A percentile compares a stretch with the other conserved stretches of the same genome.
Conservation (phyloP, 306 rosid genomes). For the Acacia confusa region DNA sequence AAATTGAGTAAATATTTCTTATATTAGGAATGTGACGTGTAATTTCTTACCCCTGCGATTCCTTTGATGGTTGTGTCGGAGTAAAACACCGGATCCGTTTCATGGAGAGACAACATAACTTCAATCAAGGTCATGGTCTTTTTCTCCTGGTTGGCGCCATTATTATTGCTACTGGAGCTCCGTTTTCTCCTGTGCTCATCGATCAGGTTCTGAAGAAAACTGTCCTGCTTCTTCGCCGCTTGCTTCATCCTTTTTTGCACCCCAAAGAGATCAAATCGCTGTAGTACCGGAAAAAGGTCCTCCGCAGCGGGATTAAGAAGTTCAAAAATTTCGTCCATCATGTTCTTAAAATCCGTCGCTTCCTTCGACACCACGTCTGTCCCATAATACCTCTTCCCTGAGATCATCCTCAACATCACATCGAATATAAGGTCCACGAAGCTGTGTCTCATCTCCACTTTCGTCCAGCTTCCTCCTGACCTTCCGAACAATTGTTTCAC, state of each 20-base stretch:
- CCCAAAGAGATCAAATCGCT: constrained; percentile 30
- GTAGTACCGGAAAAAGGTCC: constrained; percentile 32
- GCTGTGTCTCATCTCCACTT: constrained; percentile 25
- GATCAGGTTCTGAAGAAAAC: constrained; percentile 28
- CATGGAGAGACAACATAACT: background rate
- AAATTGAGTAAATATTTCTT: no score
- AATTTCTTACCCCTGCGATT: background rate
- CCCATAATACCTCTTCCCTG: constrained; percentile 44
- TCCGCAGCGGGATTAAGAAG: background rate
- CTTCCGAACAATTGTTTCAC: constrained; percentile 10
- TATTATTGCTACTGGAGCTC: background rate
- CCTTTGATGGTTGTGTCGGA: background rate
- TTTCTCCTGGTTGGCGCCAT: background rate
- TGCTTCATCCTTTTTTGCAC: constrained; percentile 34
- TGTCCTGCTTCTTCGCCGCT: constrained; percentile 23
- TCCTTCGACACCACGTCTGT: constrained; percentile 20
- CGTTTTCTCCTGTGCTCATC: constrained; percentile 15
- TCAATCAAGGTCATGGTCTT: background rate
- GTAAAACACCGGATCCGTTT: background rate
- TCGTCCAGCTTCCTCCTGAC: background rate
- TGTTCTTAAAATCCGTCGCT: constrained; percentile 24
- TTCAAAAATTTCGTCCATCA: constrained; percentile 13
- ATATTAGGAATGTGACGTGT: no score
- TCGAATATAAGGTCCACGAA: constrained; percentile 30
- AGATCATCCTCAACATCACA: constrained; percentile 43